These are phyloP conservation scores for Chlorella sorokiniana DNA, from an alignment of 139 green algal species.

Conservation along the genomic window DNA sequence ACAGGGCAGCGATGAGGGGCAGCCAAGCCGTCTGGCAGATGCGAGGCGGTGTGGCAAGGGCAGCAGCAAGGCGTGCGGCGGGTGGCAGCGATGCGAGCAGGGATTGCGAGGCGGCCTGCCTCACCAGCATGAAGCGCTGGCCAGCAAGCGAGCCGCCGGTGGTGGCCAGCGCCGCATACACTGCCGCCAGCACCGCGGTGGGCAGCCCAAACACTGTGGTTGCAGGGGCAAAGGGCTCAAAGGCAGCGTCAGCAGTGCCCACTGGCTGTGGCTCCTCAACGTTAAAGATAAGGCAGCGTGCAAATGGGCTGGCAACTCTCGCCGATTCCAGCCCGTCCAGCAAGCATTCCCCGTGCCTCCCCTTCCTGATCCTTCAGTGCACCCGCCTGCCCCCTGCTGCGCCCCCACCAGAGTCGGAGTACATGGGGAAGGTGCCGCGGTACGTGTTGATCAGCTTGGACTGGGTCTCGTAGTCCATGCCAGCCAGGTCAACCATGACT, in stretches of 20 bases:
- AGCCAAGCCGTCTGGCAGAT: neutral
- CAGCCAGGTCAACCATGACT: constrained; percentile 80
- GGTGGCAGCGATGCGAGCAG: too few relatives aligned
- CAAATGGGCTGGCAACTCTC: too few relatives aligned
- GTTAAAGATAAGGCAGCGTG: too few relatives aligned
- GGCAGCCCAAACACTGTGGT: constrained; percentile 60
- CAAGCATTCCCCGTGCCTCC: too few relatives aligned
- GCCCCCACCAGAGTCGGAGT: constrained; percentile 66
- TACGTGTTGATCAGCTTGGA: constrained; percentile 78
- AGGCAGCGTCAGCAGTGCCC: neutral
- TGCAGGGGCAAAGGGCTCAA: neutral
- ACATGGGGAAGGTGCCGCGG: constrained; percentile 73
- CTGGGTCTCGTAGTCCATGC: constrained; percentile 78
- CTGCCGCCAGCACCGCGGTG: constrained; percentile 73
- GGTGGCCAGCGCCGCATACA: constrained; percentile 71
- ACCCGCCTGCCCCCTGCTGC: too few relatives aligned
- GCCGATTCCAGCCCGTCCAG: too few relatives aligned
- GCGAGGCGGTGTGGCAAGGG: too few relatives aligned
- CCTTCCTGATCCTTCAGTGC: too few relatives aligned
- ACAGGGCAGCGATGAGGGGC: neutral
- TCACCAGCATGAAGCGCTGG: constrained; percentile 70
- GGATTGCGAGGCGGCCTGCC: neutral
- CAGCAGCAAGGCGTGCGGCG: neutral
- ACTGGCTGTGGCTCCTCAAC: too few relatives aligned
- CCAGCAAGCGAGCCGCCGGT: constrained; percentile 63